Base-by-base conservation (phyloP, 805 yeast species). In the Aciculoconidium aculeatum region DNA sequence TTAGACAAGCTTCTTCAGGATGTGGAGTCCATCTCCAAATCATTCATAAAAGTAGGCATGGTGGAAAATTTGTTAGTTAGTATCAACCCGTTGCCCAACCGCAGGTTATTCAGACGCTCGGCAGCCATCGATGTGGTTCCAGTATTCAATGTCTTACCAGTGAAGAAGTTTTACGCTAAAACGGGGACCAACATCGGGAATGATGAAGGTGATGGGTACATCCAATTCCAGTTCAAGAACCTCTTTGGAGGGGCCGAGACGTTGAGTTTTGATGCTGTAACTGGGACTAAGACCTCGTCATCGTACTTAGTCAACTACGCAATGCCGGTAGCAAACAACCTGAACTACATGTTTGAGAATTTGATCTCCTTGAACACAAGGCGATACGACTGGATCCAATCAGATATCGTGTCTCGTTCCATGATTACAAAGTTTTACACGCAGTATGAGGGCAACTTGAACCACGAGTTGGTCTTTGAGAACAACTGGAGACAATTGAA, bases 161-260 rank as follows among this genome's bases (percentile, higher is more conserved):
- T 71, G 4, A 85, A 85, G 42, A 70, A 72, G 41, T 81, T 87
- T 44, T 69, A 72, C 36, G 88, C 94, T 30, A 83, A 82, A 44
- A 84, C 96, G 1, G 99, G 99, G 4, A 92, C 97, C 2, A 88
- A 87, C 53, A 74, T 92, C 6, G 97, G 97, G 2, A 90, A 92
- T 49, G 95, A 95, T 17, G 97, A 92, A 61, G 98, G 96, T 17
- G 92, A 84, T 49, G 97, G 96, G 1, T 87, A 88, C 48, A 67
- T 86, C 26, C 79, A 84, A 17, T 74, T 88, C 32, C 87, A 52
- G 61, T 43, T 70, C 49, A 63, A 63, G 30, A 74, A 74, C 42
- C 46, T 73, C 11, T 70, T 72, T 54, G 80, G 79, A 0, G 80
- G 79, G 7, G 77, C 70, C 3, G 80, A 74, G 39, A 53, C 52